Evolutionary conservation across 2,329 filamentous ascomycete species (phyloP).

Genomic region (Bipolaris zeicola): DNA sequence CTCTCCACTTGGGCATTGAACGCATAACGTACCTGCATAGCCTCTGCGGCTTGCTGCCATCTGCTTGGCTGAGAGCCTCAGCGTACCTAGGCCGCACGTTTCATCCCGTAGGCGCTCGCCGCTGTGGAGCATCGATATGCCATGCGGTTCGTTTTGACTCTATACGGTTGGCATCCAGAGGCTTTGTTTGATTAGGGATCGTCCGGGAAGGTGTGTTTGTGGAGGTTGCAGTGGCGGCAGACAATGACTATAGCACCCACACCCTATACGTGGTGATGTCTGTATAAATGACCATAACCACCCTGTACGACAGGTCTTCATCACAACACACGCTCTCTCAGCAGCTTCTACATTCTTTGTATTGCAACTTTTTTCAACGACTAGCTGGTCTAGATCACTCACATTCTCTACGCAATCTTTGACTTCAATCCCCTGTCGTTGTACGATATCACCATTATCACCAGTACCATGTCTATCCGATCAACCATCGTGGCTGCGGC

Average conservation of each 20-base stretch:
- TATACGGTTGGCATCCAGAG: too few relatives aligned
- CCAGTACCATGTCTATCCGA: constrained; percentile 57
- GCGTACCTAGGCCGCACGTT: constrained; percentile 34
- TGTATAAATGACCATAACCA: constrained; percentile 35
- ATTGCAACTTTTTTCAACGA: background rate
- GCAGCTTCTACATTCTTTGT: constrained; percentile 25
- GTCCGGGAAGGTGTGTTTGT: too few relatives aligned
- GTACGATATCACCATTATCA: too few relatives aligned
- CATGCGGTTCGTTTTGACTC: too few relatives aligned
- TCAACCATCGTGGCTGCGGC: constrained; percentile 56
- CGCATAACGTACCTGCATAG: too few relatives aligned
- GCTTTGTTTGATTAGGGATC: too few relatives aligned
- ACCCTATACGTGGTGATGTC: constrained; percentile 5
- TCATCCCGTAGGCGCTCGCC: constrained; percentile 41
- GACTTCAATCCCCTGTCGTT: too few relatives aligned
- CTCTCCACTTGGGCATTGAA: too few relatives aligned
- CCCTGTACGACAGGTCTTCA: constrained; percentile 18
- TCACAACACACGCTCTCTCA: constrained; percentile 1
- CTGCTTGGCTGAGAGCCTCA: constrained; percentile 39
- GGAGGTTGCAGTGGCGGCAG: background rate
- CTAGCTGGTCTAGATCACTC: constrained; percentile 42
- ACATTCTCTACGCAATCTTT: too few relatives aligned
- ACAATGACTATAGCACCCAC: constrained; percentile 4
- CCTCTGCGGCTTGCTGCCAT: too few relatives aligned
- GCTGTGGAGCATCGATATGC: constrained; percentile 19